A percentile compares a stretch with the other conserved stretches of the same genome.
phyloP scores from a whole-genome alignment of 2,329 filamentous ascomycete species.

The Elsinoe fawcettii region DNA sequence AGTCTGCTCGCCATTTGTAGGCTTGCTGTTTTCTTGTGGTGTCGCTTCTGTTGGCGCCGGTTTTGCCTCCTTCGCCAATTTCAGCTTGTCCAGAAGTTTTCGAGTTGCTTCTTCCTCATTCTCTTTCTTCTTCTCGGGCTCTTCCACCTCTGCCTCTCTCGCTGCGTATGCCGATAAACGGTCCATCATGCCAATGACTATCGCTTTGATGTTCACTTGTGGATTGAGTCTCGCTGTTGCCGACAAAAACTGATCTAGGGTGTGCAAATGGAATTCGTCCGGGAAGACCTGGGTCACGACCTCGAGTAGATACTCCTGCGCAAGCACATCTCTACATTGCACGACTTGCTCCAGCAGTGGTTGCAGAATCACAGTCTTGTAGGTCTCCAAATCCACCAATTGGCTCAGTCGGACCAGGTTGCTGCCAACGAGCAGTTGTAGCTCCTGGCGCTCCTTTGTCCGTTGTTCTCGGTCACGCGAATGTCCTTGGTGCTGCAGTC shows the following conservation, averaged over 20 bases:
- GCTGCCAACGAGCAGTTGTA: constrained; percentile 91
- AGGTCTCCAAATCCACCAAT: constrained; percentile 86
- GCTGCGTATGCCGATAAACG: constrained; percentile 90
- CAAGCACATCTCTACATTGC: constrained; percentile 91
- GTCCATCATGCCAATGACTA: constrained; percentile 97
- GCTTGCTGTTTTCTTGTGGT: constrained; percentile 22
- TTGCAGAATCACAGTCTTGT: constrained; percentile 81
- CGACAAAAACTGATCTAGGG: constrained; percentile 86
- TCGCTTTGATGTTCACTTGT: constrained; percentile 94
- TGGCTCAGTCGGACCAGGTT: constrained; percentile 94
- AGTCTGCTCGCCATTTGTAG: constrained; percentile 29
- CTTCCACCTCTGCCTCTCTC: constrained; percentile 67
- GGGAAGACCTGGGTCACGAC: constrained; percentile 99
- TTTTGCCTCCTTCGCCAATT: constrained; percentile 54
- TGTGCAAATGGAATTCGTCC: constrained; percentile 96
- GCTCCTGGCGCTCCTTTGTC: constrained; percentile 87
- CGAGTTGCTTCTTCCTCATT: constrained; percentile 77
- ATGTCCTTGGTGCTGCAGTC: constrained; percentile 93
- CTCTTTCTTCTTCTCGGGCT: constrained; percentile 63
- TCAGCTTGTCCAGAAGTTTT: constrained; percentile 69
- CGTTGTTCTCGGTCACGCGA: constrained; percentile 89
- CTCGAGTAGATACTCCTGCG: constrained; percentile 94
- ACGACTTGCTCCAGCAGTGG: constrained; percentile 94
- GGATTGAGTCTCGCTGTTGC: constrained; percentile 90
- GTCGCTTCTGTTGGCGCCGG: constrained; percentile 23